These are phyloP conservation scores for Flueggea neowawraea DNA, from an alignment of 441 rosid species.

Conservation along the genomic window DNA sequence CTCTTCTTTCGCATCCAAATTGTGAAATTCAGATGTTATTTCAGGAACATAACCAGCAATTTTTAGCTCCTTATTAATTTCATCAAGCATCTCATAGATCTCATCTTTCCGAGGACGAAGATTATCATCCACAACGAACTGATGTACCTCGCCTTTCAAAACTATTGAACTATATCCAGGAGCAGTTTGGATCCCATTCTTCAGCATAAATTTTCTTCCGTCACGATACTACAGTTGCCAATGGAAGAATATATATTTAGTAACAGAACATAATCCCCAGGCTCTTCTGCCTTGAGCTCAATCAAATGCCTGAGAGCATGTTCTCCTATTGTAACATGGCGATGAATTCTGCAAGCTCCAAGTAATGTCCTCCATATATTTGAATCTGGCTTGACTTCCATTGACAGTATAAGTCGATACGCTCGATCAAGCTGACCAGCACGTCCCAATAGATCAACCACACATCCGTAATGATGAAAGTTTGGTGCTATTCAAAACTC, in stretches of 20 bases:
- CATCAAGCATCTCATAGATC: constrained; percentile 54
- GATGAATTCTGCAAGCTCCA: constrained; percentile 82
- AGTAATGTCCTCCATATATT: constrained; percentile 81
- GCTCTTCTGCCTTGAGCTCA: constrained; percentile 77
- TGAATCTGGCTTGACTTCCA: constrained; percentile 64
- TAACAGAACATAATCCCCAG: constrained; percentile 77
- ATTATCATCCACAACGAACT: constrained; percentile 63
- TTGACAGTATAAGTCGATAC: constrained; percentile 51
- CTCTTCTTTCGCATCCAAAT: constrained; percentile 58
- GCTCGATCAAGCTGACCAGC: constrained; percentile 73
- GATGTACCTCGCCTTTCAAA: constrained; percentile 56
- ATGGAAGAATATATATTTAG: constrained; percentile 63
- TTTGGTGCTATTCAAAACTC: constrained; percentile 44
- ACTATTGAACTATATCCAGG: constrained; percentile 66
- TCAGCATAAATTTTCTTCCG: constrained; percentile 65
- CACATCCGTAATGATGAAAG: constrained; percentile 70
- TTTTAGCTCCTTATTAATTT: constrained; percentile 74
- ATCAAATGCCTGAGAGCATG: constrained; percentile 57
- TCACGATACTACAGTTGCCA: constrained; percentile 79
- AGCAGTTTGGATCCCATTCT: constrained; percentile 57
- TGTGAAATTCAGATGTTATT: constrained; percentile 66
- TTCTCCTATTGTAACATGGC: constrained; percentile 63
- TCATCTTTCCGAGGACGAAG: constrained; percentile 47
- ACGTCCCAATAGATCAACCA: constrained; percentile 77
- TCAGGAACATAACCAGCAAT: constrained; percentile 76